Evolutionary conservation across 768 basidiomycete genomes (phyloP).

Genomic region (Tremella fuciformis): DNA sequence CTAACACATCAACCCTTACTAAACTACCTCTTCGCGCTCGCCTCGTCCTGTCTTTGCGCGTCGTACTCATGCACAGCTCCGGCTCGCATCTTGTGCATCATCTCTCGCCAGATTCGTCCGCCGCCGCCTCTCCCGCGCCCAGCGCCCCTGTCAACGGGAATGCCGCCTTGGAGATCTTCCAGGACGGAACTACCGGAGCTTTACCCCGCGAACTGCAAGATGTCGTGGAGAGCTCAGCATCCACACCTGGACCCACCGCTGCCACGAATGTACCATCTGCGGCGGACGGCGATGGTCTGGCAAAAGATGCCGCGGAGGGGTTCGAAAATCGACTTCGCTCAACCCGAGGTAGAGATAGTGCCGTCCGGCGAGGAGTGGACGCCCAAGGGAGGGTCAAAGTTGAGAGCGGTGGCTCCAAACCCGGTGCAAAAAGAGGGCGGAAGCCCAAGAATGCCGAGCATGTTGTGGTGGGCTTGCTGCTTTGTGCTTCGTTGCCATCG

Average conservation of each 20-base stretch:
- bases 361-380: slow-evolving; percentile 32
- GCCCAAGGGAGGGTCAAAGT: slow-evolving; percentile 41
- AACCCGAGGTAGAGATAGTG: slow-evolving; percentile 17
- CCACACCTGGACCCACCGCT: not conserved
- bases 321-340: slow-evolving; percentile 16
- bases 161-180: slow-evolving; percentile 25
- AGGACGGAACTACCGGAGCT: slow-evolving; percentile 16
- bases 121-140: slow-evolving; percentile 4
- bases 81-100: slow-evolving; percentile 1
- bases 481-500: not conserved
- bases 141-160: not conserved
- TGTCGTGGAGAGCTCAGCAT: slow-evolving; percentile 6
- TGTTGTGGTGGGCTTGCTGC: slow-evolving; percentile 19
- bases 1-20: slow-evolving; percentile 1
- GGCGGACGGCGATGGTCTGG: slow-evolving; percentile 24
- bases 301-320: slow-evolving; percentile 38
- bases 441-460: slow-evolving; percentile 21
- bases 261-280: not conserved
- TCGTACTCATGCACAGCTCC: slow-evolving; percentile 15
- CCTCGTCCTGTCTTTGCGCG: not conserved
- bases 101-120: not conserved
- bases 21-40: too few species aligned
- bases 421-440: slow-evolving; percentile 22
- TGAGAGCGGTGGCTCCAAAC: slow-evolving; percentile 24
- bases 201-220: slow-evolving; percentile 27